Conservation (phyloP, 352 stramenopile species). For the Plasmopara viticola region DNA sequence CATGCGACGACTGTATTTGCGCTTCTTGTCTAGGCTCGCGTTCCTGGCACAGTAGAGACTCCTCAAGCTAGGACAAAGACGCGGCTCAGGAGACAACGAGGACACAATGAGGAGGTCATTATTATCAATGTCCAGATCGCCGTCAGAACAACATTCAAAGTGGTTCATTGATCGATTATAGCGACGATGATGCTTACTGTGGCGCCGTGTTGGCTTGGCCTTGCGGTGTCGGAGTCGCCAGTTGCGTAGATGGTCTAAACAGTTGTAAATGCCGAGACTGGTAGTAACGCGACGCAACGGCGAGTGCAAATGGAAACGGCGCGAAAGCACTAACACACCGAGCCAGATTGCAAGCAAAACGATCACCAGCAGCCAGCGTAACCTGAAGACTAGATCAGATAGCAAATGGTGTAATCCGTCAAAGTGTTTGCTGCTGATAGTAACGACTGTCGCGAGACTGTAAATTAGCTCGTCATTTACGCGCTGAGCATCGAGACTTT, state of each 20-base stretch:
- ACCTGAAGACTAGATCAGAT: slow-evolving; percentile 23
- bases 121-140: slow-evolving; percentile 56
- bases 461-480: slow-evolving; percentile 33
- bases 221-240: slow-evolving; percentile 9
- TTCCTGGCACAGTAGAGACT: slow-evolving; percentile 1
- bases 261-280: slow-evolving; percentile 14
- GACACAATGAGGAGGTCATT: slow-evolving; percentile 67
- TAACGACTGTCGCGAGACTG: slow-evolving; percentile 22
- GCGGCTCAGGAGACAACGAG: slow-evolving; percentile 54
- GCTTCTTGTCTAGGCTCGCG: slow-evolving; percentile 2
- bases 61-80: slow-evolving; percentile 17
- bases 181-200: slow-evolving; percentile 6
- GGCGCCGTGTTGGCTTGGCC: slow-evolving; percentile 4
- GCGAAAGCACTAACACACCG: slow-evolving; percentile 37
- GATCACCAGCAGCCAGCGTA: slow-evolving; percentile 42
- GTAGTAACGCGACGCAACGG: slow-evolving; percentile 33
- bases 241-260: slow-evolving; percentile 16
- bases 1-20: slow-evolving; percentile 4
- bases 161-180: slow-evolving; percentile 10
- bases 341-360: slow-evolving; percentile 40
- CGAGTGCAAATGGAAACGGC: slow-evolving; percentile 40
- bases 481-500: slow-evolving; percentile 26
- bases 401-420: slow-evolving; percentile 29
- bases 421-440: slow-evolving; percentile 24
- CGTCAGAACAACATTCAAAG: slow-evolving; percentile 19